These are phyloP conservation scores for Microdochium nivale DNA, from an alignment of 2,329 filamentous ascomycete species.

Conservation along the genomic window DNA sequence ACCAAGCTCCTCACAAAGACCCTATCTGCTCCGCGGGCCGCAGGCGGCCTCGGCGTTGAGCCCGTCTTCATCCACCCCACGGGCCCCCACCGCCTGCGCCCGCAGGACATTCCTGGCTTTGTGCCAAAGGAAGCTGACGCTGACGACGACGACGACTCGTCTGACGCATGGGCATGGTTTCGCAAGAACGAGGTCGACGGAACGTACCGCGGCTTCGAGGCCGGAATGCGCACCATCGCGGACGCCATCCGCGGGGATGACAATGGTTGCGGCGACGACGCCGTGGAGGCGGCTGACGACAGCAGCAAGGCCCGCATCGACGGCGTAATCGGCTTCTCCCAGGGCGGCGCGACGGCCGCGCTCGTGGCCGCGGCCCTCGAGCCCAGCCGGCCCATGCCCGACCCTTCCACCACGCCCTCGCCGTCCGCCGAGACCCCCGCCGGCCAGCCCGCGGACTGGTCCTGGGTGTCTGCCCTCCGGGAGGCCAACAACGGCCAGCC, in stretches of 20 bases:
- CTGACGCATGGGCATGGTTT: constrained; percentile 77
- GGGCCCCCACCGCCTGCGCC: constrained; percentile 53
- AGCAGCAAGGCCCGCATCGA: constrained; percentile 56
- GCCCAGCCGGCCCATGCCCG: constrained; percentile 6
- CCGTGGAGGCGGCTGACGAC: no score
- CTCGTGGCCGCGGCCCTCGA: constrained; percentile 70
- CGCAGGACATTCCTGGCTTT: constrained; percentile 64
- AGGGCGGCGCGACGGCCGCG: constrained; percentile 65
- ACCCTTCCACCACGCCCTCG: constrained; percentile 15
- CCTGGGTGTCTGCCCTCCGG: constrained; percentile 36
- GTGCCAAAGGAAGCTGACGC: constrained; percentile 31
- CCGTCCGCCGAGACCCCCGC: constrained; percentile 21
- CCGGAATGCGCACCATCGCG: constrained; percentile 57
- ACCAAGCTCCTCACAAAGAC: constrained; percentile 72
- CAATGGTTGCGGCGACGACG: neutral
- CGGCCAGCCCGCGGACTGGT: constrained; percentile 25
- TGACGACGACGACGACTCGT: constrained; percentile 34
- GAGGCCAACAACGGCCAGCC: constrained; percentile 36
- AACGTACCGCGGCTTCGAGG: constrained; percentile 61
- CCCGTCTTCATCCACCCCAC: constrained; percentile 60
- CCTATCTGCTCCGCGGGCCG: constrained; percentile 39
- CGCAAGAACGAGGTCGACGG: constrained; percentile 58
- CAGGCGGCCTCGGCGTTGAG: constrained; percentile 39
- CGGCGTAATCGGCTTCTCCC: constrained; percentile 74
- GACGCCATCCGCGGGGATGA: constrained; percentile 37